Base-by-base conservation (phyloP, 2,329 filamentous ascomycete genomes). In the Fusarium sp. region DNA sequence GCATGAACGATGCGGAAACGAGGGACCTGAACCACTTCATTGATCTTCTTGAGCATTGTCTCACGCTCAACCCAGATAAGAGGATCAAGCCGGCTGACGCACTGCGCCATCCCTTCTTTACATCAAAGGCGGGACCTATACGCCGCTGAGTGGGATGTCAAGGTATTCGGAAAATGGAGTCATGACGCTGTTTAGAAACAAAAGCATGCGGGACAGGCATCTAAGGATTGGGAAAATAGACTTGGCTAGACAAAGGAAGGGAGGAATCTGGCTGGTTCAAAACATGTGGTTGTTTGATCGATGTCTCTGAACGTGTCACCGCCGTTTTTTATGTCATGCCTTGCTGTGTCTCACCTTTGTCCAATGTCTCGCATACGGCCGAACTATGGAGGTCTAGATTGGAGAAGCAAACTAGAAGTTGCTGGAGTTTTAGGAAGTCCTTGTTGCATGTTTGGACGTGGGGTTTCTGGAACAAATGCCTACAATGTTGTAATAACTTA, bases 1-100 rank as follows among this genome's bases (percentile, higher is more conserved):
- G 90, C 53, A 90, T 97, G 84, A 89, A 85, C 51, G 91, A 94
- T 66, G 83, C 84, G 12, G 93, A 96, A 78, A 83, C 87, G 41
- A 91, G 90, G 78, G 93, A 98, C 74, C 82, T 98, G 66, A 90
- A 91, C 62, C 85, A 91, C 55, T 97, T 99, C 79, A 86, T 93
- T 72, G 94, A 98, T 79, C 82, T 99, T 50, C 82, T 99, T 60
- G 94, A 97, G 76, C 91, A 92, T 58, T 98, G 94, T 77, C 84
- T 99, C 69, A 89, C 91, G 62, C 86, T 98, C 69, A 97, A 98
- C 77, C 93, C 95, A 1, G 94, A 97, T 78, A 97, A 97, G 84
- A 88, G 96, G 67, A 92, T 96, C 75, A 95, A 92, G 48, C 93
- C 96, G 1, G 84, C 87, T 16, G 94, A 98, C 76, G 96, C 96